Percentiles rank a stretch among this genome's conserved stretches.
These are phyloP conservation scores for Bryopsis sp. DNA, from an alignment of 139 green algal species.

Conservation along the genomic window DNA sequence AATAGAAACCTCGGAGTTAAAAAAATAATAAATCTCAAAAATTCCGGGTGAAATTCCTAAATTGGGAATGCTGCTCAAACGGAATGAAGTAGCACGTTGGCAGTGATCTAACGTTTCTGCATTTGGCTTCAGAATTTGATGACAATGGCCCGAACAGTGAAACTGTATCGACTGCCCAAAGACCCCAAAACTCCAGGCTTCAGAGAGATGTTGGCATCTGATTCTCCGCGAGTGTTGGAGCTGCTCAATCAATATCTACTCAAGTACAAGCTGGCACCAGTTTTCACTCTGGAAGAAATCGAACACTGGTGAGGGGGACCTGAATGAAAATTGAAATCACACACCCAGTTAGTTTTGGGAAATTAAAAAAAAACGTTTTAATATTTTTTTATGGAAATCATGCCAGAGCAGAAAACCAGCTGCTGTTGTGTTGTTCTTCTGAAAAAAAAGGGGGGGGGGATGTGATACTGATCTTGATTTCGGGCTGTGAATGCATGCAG, in stretches of 20 bases:
- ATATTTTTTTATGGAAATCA: no score
- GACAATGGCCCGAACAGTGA: conserved; percentile 90
- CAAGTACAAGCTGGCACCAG: conserved; percentile 48
- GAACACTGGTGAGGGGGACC: conserved; percentile 65
- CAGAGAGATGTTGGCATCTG: conserved; percentile 50
- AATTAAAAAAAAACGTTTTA: no score
- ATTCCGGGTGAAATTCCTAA: no score
- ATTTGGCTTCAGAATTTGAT: conserved; percentile 51
- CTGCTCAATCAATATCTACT: conserved; percentile 2
- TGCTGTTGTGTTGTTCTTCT: no score
- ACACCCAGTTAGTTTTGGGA: not conserved
- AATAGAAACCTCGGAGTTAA: no score
- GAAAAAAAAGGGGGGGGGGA: no score
- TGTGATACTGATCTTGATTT: no score
- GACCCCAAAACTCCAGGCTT: conserved; percentile 64
- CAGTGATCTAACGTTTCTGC: no score
- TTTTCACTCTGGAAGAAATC: conserved; percentile 76
- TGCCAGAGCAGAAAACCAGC: no score
- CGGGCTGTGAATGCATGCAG: conserved; percentile 23
- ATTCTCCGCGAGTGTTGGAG: conserved; percentile 50
- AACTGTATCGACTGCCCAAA: conserved; percentile 87
- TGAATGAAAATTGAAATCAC: not conserved
- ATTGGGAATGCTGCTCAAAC: no score
- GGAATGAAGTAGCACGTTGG: no score
- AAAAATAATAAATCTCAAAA: no score